phyloP scores from a whole-genome alignment of 2,329 filamentous ascomycete species.

The Fusarium gaditjirri region DNA sequence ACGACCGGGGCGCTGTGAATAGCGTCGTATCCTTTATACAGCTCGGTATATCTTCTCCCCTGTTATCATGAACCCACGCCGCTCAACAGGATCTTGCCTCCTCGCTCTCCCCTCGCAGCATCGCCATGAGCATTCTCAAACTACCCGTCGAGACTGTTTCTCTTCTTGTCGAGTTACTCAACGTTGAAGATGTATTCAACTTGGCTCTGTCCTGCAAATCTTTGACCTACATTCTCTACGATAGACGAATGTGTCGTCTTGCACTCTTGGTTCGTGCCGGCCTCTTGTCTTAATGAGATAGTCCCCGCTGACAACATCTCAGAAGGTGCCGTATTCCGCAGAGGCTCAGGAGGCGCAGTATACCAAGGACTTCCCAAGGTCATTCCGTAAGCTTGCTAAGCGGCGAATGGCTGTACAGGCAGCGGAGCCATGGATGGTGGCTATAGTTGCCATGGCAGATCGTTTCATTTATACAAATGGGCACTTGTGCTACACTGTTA shows the following conservation, averaged over 20 bases:
- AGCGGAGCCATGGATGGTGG: slow-evolving; percentile 70
- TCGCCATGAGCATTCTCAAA: slow-evolving; percentile 53
- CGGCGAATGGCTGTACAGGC: slow-evolving; percentile 68
- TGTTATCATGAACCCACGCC: slow-evolving; percentile 18
- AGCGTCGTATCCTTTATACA: slow-evolving; percentile 5
- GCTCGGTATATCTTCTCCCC: background rate
- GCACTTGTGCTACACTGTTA: slow-evolving; percentile 70
- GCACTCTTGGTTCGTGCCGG: slow-evolving; percentile 63
- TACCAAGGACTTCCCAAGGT: slow-evolving; percentile 35
- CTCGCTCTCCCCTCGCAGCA: background rate
- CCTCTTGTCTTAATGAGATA: slow-evolving; percentile 1
- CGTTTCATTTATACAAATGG: slow-evolving; percentile 72
- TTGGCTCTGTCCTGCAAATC: slow-evolving; percentile 63
- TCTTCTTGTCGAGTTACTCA: slow-evolving; percentile 64
- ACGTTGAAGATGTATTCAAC: slow-evolving; percentile 67
- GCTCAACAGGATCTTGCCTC: background rate
- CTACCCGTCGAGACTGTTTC: slow-evolving; percentile 74
- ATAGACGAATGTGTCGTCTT: slow-evolving; percentile 67
- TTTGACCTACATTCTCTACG: slow-evolving; percentile 61
- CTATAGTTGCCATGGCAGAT: slow-evolving; percentile 68
- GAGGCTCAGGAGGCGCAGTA: slow-evolving; percentile 37
- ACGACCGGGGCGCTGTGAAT: slow-evolving; percentile 6
- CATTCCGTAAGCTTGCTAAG: slow-evolving; percentile 68
- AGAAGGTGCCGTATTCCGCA: slow-evolving; percentile 37
- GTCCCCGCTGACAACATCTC: slow-evolving; percentile 32